Percentiles rank a stretch among this genome's conserved stretches.
These are phyloP conservation scores for Jamesozyma spencerorum DNA, from an alignment of 805 yeast genomes.

Conservation along the genomic window DNA sequence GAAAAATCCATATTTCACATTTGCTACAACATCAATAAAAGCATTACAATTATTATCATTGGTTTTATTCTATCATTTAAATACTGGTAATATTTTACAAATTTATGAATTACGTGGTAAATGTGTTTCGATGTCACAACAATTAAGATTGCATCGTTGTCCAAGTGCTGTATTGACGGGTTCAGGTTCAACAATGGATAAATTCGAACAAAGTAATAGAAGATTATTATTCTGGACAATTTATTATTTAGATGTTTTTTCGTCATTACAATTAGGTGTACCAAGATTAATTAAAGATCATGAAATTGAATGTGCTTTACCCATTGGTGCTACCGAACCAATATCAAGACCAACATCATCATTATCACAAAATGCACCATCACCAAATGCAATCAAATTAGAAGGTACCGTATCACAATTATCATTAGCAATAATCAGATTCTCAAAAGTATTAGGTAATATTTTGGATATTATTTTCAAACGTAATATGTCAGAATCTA, in stretches of 20 bases:
- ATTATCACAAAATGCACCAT: conserved; percentile 7
- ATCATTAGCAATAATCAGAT: conserved; percentile 58
- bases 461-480: conserved; percentile 64
- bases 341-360: conserved; percentile 32
- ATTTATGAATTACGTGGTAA: conserved; percentile 70
- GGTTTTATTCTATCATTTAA: conserved; percentile 60
- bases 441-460: conserved; percentile 62
- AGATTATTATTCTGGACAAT: conserved; percentile 79
- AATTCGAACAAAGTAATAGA: conserved; percentile 72
- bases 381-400: conserved; percentile 38
- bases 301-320: conserved; percentile 80
- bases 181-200: conserved; percentile 56
- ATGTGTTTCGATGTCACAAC: conserved; percentile 76
- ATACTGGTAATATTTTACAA: conserved; percentile 63
- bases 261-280: conserved; percentile 70
- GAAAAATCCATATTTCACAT: conserved; percentile 47
- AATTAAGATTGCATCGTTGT: conserved; percentile 73
- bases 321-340: conserved; percentile 39
- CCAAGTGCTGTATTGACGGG: conserved; percentile 70
- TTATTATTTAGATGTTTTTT: conserved; percentile 65
- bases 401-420: conserved; percentile 62
- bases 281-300: conserved; percentile 72
- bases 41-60: conserved; percentile 62
- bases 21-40: conserved; percentile 52
- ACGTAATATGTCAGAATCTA: conserved; percentile 35